Percentiles rank a stretch among this genome's conserved stretches.
Conservation (phyloP, 2,329 filamentous ascomycete species). For the Xylariales sp. region DNA sequence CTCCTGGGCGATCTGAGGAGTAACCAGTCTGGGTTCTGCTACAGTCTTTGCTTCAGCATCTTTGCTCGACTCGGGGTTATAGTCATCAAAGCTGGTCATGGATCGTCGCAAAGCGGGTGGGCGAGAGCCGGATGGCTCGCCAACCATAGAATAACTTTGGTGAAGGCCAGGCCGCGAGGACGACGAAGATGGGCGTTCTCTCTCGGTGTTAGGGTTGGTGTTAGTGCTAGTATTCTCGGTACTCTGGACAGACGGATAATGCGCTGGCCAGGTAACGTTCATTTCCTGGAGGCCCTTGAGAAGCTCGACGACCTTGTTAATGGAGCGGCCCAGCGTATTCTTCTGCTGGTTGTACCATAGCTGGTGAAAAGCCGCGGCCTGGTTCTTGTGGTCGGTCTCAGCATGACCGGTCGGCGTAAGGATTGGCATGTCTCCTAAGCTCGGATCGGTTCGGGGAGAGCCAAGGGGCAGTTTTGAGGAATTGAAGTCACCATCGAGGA, state of each 20-base stretch:
- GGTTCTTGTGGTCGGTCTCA: constrained; percentile 61
- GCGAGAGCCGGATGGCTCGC: constrained; percentile 36
- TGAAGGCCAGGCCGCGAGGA: constrained; percentile 57
- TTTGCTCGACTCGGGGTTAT: constrained; percentile 66
- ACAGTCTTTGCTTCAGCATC: constrained; percentile 56
- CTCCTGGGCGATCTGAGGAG: constrained; percentile 89
- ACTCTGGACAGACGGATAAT: constrained; percentile 82
- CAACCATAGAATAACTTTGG: constrained; percentile 58
- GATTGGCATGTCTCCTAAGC: constrained; percentile 40
- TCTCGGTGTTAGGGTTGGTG: constrained; percentile 18
- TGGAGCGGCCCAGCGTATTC: constrained; percentile 79
- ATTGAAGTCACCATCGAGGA: constrained; percentile 57
- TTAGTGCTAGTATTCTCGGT: constrained; percentile 39
- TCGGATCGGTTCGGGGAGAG: constrained; percentile 37
- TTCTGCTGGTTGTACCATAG: constrained; percentile 93
- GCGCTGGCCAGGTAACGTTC: constrained; percentile 89
- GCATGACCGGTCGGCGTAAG: constrained; percentile 35
- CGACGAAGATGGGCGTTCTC: constrained; percentile 25
- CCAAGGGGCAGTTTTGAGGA: constrained; percentile 23
- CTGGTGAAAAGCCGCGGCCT: constrained; percentile 85
- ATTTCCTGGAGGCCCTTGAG: constrained; percentile 80
- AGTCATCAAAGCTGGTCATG: constrained; percentile 64
- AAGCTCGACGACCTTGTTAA: constrained; percentile 80
- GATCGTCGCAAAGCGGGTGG: constrained; percentile 61
- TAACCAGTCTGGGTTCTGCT: constrained; percentile 77